Evolutionary conservation across 1,284 basidiomycete species (phyloP), one percentile per base, ranked within the genome.

Genomic region (Ustilago nuda): DNA sequence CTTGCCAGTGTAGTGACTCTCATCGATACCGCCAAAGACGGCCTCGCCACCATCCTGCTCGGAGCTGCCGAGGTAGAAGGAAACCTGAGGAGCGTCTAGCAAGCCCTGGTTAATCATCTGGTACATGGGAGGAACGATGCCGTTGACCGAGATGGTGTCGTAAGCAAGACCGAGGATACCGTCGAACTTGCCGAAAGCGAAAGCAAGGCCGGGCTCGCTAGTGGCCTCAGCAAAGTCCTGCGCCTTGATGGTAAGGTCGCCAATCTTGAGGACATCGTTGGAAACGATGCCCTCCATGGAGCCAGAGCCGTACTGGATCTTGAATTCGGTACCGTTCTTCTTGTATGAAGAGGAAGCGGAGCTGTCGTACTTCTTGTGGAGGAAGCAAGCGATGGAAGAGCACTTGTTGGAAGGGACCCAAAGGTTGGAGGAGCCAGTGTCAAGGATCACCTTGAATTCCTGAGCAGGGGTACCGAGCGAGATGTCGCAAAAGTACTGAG

Each of bases 211-310:
- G 52, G 97, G 97, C 86, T 99, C 97, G 87, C 94, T 94, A 74
- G 92, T 93, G 2, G 95, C 94, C 88, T 99, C 97, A 46, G 95
- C 97, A 86, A 99, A 99, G 86, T 95, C 92, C 86, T 94, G 92
- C 30, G 88, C 82, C 82, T 89, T 89, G 87, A 99, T 90, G 35
- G 86, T 86, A 56, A 99, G 86, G 86, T 97, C 97, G 61, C 94
- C 94, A 77, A 99, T 96, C 32, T 85, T 87, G 67, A 99, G 87
- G 8, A 86, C 87, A 86, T 99, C 97, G 75, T 92, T 91, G 23
- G 95, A 98, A 69, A 99, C 93, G 82, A 93, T 94, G 76, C 97
- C 97, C 87, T 98, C 92, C 91, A 99, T 94, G 12, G 95, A 95
- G 33, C 97, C 97, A 43, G 94, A 94, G 13, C 97, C 97, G 86